Conservation (phyloP, 1,139 yeast species). For the Chernovozyma sophiae-reginae region DNA sequence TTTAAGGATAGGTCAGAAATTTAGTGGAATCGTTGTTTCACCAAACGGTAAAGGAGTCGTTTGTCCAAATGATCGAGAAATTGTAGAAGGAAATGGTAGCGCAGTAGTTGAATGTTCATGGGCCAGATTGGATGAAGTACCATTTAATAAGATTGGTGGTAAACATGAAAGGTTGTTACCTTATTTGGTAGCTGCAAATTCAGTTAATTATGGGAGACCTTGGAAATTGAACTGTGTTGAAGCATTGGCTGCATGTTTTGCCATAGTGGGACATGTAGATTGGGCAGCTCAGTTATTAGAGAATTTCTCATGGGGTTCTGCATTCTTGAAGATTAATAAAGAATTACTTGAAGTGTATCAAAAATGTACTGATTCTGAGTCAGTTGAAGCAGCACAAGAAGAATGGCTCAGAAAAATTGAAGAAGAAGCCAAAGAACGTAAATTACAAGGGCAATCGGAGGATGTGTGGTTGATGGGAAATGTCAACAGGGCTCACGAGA, state of each 20-base stretch:
- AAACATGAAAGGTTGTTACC: conserved; percentile 83
- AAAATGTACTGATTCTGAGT: conserved; percentile 74
- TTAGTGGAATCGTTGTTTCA: conserved; percentile 83
- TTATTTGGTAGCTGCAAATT: conserved; percentile 91
- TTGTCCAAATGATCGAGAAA: conserved; percentile 78
- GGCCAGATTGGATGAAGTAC: conserved; percentile 96
- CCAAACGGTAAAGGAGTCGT: conserved; percentile 92
- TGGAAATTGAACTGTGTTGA: conserved; percentile 97
- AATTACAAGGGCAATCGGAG: conserved; percentile 45
- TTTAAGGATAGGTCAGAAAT: conserved; percentile 85
- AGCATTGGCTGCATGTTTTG: conserved; percentile 95
- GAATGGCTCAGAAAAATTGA: conserved; percentile 70
- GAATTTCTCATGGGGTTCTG: conserved; percentile 90
- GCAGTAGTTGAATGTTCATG: conserved; percentile 99
- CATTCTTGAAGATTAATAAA: conserved; percentile 76
- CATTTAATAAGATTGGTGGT: conserved; percentile 90
- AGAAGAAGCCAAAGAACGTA: conserved; percentile 62
- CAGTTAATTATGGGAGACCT: conserved; percentile 95
- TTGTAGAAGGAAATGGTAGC: conserved; percentile 79
- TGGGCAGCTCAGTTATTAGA: conserved; percentile 79
- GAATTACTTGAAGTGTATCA: conserved; percentile 75
- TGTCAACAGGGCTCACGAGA: conserved; percentile 46
- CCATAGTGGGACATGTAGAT: conserved; percentile 85
- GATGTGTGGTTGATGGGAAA: conserved; percentile 83
- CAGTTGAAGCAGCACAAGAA: conserved; percentile 70